Evolutionary conservation across 805 yeast genomes (phyloP), one percentile per base, ranked within the genome.

Genomic region (Wickerhamiella bombiphila): DNA sequence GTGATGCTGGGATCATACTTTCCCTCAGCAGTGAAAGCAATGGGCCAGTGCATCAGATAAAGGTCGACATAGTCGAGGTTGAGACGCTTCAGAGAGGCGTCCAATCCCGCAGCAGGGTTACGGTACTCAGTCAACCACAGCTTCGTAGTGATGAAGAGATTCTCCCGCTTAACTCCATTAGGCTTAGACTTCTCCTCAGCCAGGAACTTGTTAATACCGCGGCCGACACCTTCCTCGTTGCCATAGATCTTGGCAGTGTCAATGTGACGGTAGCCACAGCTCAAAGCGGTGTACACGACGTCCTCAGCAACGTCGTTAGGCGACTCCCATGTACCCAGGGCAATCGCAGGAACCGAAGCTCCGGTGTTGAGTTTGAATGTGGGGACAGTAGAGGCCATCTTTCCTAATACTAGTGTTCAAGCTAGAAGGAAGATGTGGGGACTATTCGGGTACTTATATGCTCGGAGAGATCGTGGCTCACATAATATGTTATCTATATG

Each of bases 241-340:
- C 69, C 69, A 54, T 80, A 80, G 42, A 66, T 64, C 53, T 71
- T 70, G 2, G 91, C 91, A 7, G 85, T 72, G 55, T 80, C 93
- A 47, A 80, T 74, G 53, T 75, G 82, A 43, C 76, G 66, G 55
- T 76, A 75, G 8, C 86, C 86, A 6, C 64, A 61, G 51, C 71
- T 64, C 42, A 77, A 60, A 11, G 86, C 88, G 31, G 68, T 63
- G 45, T 63, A 64, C 11, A 76, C 76, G 19, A 76, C 72, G 17
- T 58, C 58, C 37, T 65, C 64, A 17, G 68, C 69, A 22, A 63
- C 65, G 24, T 61, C 60, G n/a, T 57, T 44, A 29, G 52, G 39
- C 8, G 76, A 70, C 43, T 69, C 59, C 42, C 76, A 76, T 19
- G 76, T 73, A 9, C 91, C 91, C 26, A 80, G 61, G 0, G 81